These are phyloP conservation scores for Cutaneotrichosporon daszewskae DNA, from an alignment of 1,284 basidiomycete genomes.

Conservation along the genomic window DNA sequence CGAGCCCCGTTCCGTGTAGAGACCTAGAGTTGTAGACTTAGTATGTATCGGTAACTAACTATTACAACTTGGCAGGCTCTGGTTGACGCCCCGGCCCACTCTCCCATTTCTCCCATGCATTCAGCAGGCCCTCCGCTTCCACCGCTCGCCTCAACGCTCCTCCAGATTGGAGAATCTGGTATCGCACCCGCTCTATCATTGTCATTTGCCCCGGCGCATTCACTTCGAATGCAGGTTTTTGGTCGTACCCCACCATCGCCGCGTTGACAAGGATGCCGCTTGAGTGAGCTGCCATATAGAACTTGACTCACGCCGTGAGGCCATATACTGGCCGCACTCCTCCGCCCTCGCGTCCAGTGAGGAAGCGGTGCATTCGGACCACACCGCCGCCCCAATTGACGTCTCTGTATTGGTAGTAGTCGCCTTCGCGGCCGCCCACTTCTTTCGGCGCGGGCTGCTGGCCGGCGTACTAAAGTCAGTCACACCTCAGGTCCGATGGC, in stretches of 20 bases:
- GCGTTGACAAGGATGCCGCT: constrained; percentile 67
- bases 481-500: too few relatives aligned
- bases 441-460: constrained; percentile 3
- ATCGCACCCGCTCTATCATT: constrained; percentile 57
- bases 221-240: constrained; percentile 59
- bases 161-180: constrained; percentile 51
- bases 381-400: constrained; percentile 47
- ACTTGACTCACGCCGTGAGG: constrained; percentile 59
- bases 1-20: background rate
- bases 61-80: background rate
- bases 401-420: constrained; percentile 63
- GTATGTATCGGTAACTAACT: background rate
- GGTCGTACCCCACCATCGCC: constrained; percentile 61
- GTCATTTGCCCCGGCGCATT: constrained; percentile 56
- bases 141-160: constrained; percentile 55
- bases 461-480: too few relatives aligned
- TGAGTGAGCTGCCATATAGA: constrained; percentile 1
- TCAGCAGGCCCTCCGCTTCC: constrained; percentile 50
- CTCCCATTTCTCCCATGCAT: constrained; percentile 20
- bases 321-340: constrained; percentile 78
- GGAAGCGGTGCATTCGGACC: constrained; percentile 66
- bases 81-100: background rate
- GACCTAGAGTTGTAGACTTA: constrained; percentile 4
- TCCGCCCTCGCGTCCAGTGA: constrained; percentile 71
- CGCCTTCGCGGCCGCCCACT: constrained; percentile 34